Evolutionary conservation across 129 eudicot species (phyloP), one percentile per base, ranked within the genome.

Genomic region (Solidago caesia): DNA sequence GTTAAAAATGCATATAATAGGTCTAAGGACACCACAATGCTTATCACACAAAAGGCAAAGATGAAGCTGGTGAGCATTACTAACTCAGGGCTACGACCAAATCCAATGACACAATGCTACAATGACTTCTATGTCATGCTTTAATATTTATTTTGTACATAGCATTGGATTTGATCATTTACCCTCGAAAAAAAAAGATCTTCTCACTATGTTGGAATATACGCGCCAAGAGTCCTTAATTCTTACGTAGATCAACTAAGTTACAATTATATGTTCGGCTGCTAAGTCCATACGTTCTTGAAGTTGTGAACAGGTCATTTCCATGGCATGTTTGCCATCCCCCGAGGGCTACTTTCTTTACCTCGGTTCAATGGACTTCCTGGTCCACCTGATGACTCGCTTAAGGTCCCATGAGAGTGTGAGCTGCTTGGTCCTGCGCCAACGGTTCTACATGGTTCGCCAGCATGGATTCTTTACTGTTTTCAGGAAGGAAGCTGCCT

Each of bases 241-340:
- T 16, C 70, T 44, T 44, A 75, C n/a, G 68, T 12, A 68, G 58
- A 67, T 67, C 74, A 13, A 68, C 74, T 79, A 79, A 73, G 58
- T 73, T 79, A 73, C 83, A 79, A 73, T 67, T 65, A 64, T 55
- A 72, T 74, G 74, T 68, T 72, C 74, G 44, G 25, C 81, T 45
- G 25, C 46, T 74, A 67, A 74, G 33, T 29, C 60, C 70, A 74
- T 46, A 61, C 46, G 62, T 46, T 9, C 15, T 45, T 59, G 60
- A 59, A 26, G 8, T 47, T 62, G 62, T 75, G 61, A 45, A 72
- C 44, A 44, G 64, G 55, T 85, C 80, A 91, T 80, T 88, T 91
- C 97, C 97, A 91, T 59, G 97, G 97, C 86, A 91, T 85, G 80
- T 82, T 77, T 44, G 88, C 84, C 92, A 91, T 85, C 74, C 82